Base-by-base conservation (phyloP, 257 asterid species). In the Capsicum pubescens region DNA sequence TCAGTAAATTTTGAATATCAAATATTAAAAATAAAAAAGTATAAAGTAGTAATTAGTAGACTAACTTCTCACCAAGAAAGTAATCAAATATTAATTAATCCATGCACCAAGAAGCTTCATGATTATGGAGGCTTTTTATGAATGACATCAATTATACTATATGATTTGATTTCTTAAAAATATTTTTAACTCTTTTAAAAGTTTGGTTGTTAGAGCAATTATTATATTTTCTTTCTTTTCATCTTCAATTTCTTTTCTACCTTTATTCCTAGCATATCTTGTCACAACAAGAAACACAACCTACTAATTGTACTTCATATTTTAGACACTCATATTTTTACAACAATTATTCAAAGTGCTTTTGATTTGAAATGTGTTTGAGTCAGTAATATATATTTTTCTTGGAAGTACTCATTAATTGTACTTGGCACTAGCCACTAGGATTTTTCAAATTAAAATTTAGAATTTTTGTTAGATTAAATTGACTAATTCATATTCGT, bases 121-220 rank as follows among this genome's bases (percentile, higher is more conserved):
- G 7, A 48, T 72, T 72, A 15, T 72, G 36, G 39, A 48, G n/a
- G n/a, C 58, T 11, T 46, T 72, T 48, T 12, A 10, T 72, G 46
- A 50, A 74, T 12, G 81, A 50, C 35, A 21, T 48, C 7, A 72
- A 48, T 48, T 72, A n/a, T 74, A 67, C 2, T 14, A 12, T 74
- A 74, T 74, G 80, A 74, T 74, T 74, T 74, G 81, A 74, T 72
- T 72, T 72, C 42, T 50, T 19, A 3, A 8, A 36, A 14, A n/a
- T 11, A 60, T 3, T 17, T 7, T 17, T 7, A 74, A 50, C 46
- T 74, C 81, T 7, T 50, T 19, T 50, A 50, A 74, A 74, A 26
- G 32, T 44, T 74, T 74, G 61, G 61, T 74, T 3, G 61, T 74
- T 74, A 50, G 61, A 74, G 46, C 72, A 66, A 74, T 26, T 50